Evolutionary conservation across 1,284 basidiomycete species (phyloP).

Genomic region (Coniophora puteana): DNA sequence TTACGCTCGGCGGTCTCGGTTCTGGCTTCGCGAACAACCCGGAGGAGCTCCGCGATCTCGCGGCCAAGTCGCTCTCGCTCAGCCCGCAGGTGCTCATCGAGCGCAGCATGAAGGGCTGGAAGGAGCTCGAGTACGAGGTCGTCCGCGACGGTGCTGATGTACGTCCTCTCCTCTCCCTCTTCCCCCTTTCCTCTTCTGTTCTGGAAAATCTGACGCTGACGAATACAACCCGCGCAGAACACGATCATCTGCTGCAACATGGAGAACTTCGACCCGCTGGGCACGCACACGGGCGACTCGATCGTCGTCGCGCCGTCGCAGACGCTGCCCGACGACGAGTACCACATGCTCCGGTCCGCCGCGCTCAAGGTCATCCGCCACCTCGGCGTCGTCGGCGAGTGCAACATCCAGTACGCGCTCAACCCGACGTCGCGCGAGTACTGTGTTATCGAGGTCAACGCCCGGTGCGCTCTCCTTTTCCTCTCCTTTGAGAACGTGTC

Average conservation of each 20-base stretch:
- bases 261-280: conserved; percentile 99
- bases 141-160: conserved; percentile 95
- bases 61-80: conserved; percentile 87
- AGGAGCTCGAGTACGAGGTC: conserved; percentile 99
- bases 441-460: conserved; percentile 98
- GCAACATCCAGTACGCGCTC: conserved; percentile 98
- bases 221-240: conserved; percentile 46
- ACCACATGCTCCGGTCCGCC: conserved; percentile 98
- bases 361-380: conserved; percentile 98
- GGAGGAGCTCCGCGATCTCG: conserved; percentile 92
- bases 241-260: conserved; percentile 97
- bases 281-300: conserved; percentile 99
- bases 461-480: conserved; percentile 53
- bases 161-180: too few species aligned
- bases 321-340: conserved; percentile 95
- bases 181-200: conserved; percentile 7
- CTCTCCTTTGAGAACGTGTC: conserved; percentile 7
- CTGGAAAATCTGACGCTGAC: conserved; percentile 8
- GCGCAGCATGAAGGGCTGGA: conserved; percentile 99
- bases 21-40: conserved; percentile 97
- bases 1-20: conserved; percentile 97
- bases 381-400: conserved; percentile 97
- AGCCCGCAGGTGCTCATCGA: conserved; percentile 97
- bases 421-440: conserved; percentile 93
- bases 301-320: conserved; percentile 99